Percentiles rank a stretch among this genome's conserved stretches.
Evolutionary conservation across 139 green algal genomes (phyloP).

Genomic region (Micractinium sp.): DNA sequence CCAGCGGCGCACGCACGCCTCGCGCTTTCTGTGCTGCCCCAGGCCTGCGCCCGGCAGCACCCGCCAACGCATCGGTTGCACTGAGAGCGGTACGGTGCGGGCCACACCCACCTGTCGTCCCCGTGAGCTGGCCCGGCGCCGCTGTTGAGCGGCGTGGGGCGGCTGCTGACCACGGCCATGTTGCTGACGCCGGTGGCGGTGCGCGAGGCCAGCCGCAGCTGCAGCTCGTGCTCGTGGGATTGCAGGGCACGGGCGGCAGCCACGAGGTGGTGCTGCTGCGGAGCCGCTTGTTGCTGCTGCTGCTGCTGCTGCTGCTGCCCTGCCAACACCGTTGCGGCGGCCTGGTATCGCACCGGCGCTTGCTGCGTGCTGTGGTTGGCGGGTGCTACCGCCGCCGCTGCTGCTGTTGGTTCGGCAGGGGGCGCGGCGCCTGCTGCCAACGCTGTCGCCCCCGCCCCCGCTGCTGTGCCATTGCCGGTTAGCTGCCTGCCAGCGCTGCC

Average conservation of each 20-base stretch:
- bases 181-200: slow-evolving; percentile 1
- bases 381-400: neutral
- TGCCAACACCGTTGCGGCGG: neutral
- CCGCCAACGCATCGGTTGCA: too few relatives aligned
- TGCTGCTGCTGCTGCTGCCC: slow-evolving; percentile 25
- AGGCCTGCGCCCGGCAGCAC: neutral
- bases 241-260: slow-evolving; percentile 1
- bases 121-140: neutral
- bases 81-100: too few relatives aligned
- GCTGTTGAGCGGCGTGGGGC: neutral
- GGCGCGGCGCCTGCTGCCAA: neutral
- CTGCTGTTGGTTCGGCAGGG: neutral
- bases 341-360: neutral
- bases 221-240: slow-evolving; percentile 23
- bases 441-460: neutral
- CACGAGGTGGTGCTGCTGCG: neutral
- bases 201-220: slow-evolving; percentile 25
- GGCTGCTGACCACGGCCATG: slow-evolving; percentile 6
- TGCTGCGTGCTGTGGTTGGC: neutral
- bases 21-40: neutral
- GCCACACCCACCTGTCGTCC: neutral
- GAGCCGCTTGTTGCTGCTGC: neutral
- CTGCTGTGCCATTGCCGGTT: neutral
- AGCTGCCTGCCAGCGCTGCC: neutral
- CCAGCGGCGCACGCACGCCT: too few relatives aligned